Conservation (phyloP, 768 basidiomycete species). For the Suillus placidus region DNA sequence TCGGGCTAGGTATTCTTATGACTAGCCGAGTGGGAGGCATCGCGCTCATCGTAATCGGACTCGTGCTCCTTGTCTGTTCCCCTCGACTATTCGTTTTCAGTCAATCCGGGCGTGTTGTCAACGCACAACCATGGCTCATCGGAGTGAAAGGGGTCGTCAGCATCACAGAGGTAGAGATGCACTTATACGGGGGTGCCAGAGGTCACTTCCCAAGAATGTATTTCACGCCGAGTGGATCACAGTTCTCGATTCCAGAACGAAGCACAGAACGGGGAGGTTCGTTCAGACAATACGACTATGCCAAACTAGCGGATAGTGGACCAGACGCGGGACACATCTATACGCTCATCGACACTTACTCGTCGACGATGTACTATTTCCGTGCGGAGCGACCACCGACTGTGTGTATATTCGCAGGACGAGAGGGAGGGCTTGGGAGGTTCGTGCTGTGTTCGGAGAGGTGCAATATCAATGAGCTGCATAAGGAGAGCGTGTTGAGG, state of each 20-base stretch:
- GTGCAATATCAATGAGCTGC: conserved; percentile 18
- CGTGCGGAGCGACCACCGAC: conserved; percentile 20
- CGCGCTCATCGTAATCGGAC: conserved; percentile 3
- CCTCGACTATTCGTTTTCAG: conserved; percentile 17
- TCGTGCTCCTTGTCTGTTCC: conserved; percentile 6
- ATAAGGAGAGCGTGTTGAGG: conserved; percentile 24
- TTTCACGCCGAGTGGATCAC: conserved; percentile 21
- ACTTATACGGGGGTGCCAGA: conserved; percentile 19
- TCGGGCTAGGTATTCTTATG: not conserved
- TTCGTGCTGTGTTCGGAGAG: conserved; percentile 28
- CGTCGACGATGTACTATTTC: conserved; percentile 23
- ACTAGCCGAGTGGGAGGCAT: not conserved
- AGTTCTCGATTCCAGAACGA: conserved; percentile 11
- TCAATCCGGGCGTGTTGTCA: conserved; percentile 20
- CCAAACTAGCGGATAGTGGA: conserved; percentile 8
- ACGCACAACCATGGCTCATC: conserved; percentile 22
- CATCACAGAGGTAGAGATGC: conserved; percentile 10
- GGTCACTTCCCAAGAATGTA: conserved; percentile 12
- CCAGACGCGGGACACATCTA: conserved; percentile 11
- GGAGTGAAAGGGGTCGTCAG: conserved; percentile 24
- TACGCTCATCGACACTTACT: conserved; percentile 22
- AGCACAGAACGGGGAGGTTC: conserved; percentile 16
- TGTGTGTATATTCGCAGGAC: conserved; percentile 24
- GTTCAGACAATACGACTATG: not conserved
- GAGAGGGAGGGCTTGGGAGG: conserved; percentile 25